Evolutionary conservation across 2,329 filamentous ascomycete species (phyloP).

Genomic region (Lachnellula arida): DNA sequence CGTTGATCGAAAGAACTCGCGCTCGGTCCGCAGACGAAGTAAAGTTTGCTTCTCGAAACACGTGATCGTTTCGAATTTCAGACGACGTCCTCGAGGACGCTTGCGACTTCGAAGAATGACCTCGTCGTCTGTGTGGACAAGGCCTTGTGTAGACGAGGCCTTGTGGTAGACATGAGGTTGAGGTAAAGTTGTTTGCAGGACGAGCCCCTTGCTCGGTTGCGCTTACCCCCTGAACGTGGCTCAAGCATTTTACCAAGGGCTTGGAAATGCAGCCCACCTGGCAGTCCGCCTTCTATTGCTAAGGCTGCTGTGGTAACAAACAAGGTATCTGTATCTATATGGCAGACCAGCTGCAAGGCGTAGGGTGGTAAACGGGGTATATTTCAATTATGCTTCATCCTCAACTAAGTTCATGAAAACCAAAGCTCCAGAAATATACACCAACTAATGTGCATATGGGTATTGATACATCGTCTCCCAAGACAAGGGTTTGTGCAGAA

Average conservation of each 20-base stretch:
- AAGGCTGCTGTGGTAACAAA: not conserved
- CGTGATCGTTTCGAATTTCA: not conserved
- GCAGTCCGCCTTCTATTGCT: not conserved
- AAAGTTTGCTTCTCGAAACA: not conserved
- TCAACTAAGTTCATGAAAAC: not conserved
- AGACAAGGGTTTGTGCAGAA: no score
- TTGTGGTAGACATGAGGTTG: not conserved
- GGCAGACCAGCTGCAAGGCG: no score
- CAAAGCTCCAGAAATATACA: not conserved
- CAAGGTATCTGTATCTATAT: not conserved
- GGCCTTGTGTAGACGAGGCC: not conserved
- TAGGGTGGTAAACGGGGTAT: no score
- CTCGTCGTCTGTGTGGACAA: not conserved
- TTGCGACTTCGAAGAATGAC: not conserved
- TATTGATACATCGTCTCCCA: not conserved
- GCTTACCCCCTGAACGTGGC: not conserved
- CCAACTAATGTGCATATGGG: not conserved
- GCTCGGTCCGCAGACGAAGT: not conserved
- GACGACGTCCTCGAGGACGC: not conserved
- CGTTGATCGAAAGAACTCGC: no score
- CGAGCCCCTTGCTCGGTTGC: not conserved
- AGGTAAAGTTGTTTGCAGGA: not conserved
- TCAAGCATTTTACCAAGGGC: not conserved
- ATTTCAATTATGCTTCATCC: not conserved
- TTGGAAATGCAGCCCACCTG: not conserved